These are phyloP conservation scores for Paraconiothyrium sp. DNA, from an alignment of 2,329 filamentous ascomycete species.

Conservation along the genomic window DNA sequence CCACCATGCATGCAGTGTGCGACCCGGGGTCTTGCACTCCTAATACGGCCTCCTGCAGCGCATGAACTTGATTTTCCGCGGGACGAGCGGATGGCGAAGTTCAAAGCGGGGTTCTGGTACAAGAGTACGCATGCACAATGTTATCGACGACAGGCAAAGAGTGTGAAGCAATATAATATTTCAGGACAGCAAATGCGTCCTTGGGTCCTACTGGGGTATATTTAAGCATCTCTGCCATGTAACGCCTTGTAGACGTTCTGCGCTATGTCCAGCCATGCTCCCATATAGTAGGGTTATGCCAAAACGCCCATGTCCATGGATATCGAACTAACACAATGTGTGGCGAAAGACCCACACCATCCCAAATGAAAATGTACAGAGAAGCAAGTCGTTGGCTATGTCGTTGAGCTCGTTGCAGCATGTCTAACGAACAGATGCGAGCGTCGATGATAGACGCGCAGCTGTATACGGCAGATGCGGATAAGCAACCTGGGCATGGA, in stretches of 20 bases:
- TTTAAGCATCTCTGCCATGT: neutral
- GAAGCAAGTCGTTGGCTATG: neutral
- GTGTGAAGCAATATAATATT: neutral
- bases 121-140: neutral
- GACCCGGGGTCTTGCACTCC: neutral
- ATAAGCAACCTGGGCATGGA: neutral
- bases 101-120: no score
- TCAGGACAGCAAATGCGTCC: neutral
- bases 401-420: neutral
- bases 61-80: neutral
- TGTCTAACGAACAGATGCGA: neutral
- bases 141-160: neutral
- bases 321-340: neutral
- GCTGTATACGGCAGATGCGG: neutral
- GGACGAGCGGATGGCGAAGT: neutral
- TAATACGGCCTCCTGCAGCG: neutral
- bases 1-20: conserved; percentile 1
- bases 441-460: neutral
- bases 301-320: neutral
- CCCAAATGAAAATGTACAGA: neutral
- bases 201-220: neutral
- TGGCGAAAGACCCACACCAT: neutral
- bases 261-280: neutral
- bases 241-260: neutral
- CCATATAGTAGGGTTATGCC: neutral